These are phyloP conservation scores for Annulohypoxylon stygium DNA, from an alignment of 495 filamentous ascomycete genomes.

Conservation along the genomic window DNA sequence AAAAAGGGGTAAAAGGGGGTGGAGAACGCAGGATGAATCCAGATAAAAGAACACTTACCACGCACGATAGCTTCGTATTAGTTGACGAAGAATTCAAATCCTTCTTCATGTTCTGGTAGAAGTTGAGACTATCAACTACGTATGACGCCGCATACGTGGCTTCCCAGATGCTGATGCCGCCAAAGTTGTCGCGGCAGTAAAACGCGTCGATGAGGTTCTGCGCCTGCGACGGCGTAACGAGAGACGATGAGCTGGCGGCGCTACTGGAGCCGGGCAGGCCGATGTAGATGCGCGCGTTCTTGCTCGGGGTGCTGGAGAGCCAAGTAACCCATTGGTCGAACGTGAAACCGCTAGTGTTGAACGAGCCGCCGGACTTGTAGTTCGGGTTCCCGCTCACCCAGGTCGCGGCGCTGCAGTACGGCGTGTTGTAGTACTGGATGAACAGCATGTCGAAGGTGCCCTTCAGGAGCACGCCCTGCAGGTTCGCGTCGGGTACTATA, in stretches of 20 bases:
- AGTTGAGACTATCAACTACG: conserved; percentile 58
- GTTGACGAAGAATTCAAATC: conserved; percentile 39
- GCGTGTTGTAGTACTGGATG: conserved; percentile 79
- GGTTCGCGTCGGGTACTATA: conserved; percentile 62
- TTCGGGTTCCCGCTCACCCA: conserved; percentile 53
- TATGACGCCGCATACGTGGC: conserved; percentile 69
- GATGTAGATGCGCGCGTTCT: conserved; percentile 60
- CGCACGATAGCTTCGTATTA: conserved; percentile 37
- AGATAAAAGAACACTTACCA: conserved; percentile 3
- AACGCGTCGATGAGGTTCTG: conserved; percentile 65
- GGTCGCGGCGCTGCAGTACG: conserved; percentile 65
- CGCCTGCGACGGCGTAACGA: conserved; percentile 60
- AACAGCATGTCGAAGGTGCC: conserved; percentile 72
- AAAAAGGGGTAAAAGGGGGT: background rate
- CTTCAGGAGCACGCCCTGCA: conserved; percentile 65
- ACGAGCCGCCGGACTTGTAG: conserved; percentile 49
- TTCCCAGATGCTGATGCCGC: conserved; percentile 81
- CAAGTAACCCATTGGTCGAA: conserved; percentile 57
- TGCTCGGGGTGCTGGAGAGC: conserved; percentile 48
- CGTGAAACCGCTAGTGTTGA: conserved; percentile 48
- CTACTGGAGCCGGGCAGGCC: conserved; percentile 51
- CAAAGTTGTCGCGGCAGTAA: conserved; percentile 67
- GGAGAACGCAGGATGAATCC: background rate
- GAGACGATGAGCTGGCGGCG: conserved; percentile 54
- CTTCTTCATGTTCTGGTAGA: conserved; percentile 56